These are phyloP conservation scores for Brassica rapa DNA, from an alignment of 345 rosid genomes.

Conservation along the genomic window DNA sequence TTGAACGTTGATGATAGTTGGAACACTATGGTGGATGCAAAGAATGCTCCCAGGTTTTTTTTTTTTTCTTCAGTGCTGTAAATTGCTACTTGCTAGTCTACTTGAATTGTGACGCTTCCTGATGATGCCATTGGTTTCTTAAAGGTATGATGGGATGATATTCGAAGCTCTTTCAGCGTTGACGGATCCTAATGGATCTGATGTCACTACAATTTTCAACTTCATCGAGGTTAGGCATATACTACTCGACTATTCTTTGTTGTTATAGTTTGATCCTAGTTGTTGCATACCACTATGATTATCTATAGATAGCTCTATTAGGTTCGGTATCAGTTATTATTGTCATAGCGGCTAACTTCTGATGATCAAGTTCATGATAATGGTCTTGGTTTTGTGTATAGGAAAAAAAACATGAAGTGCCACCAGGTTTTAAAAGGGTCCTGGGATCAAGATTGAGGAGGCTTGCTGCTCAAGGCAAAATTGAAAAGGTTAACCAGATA, in stretches of 20 bases:
- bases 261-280: too few species aligned
- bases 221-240: slow-evolving; percentile 70
- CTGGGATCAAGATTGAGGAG: slow-evolving; percentile 71
- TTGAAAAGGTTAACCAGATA: slow-evolving; percentile 61
- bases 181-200: slow-evolving; percentile 56
- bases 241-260: too few species aligned
- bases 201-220: slow-evolving; percentile 55
- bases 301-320: neutral
- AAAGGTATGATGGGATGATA: slow-evolving; percentile 68
- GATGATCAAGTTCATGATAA: slow-evolving; percentile 11
- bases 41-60: slow-evolving; percentile 44
- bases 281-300: slow-evolving; percentile 25
- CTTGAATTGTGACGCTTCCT: slow-evolving; percentile 5
- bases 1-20: slow-evolving; percentile 33
- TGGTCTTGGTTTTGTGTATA: slow-evolving; percentile 24
- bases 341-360: neutral
- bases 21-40: slow-evolving; percentile 31
- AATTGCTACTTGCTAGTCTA: slow-evolving; percentile 16
- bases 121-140: slow-evolving; percentile 12
- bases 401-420: slow-evolving; percentile 68
- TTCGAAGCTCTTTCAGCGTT: slow-evolving; percentile 73
- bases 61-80: neutral
- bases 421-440: slow-evolving; percentile 60
- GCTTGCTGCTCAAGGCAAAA: slow-evolving; percentile 70
- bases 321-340: neutral